Evolutionary conservation across 768 basidiomycete species (phyloP).

Genomic region (Collybia mongolica): DNA sequence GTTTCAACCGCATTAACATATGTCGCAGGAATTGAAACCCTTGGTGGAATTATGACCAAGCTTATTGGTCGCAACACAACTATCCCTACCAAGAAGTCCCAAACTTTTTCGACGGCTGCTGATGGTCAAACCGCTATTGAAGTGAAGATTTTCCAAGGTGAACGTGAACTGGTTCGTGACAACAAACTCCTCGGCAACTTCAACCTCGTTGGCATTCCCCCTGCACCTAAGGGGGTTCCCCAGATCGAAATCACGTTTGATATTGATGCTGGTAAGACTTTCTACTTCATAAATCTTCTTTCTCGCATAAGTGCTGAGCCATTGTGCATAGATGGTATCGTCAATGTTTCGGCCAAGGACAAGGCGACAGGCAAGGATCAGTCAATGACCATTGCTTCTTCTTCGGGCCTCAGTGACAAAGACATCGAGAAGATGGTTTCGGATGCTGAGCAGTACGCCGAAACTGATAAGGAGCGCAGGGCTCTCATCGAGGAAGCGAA

Average conservation of each 20-base stretch:
- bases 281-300: background rate
- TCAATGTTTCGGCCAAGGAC: constrained; percentile 95
- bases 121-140: constrained; percentile 99
- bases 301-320: constrained; percentile 7
- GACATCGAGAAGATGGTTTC: constrained; percentile 97
- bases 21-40: constrained; percentile 81
- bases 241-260: constrained; percentile 93
- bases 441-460: constrained; percentile 92
- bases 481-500: constrained; percentile 93
- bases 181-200: constrained; percentile 99
- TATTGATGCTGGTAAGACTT: constrained; percentile 82
- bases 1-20: background rate
- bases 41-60: constrained; percentile 99
- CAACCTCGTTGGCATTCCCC: constrained; percentile 97
- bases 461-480: constrained; percentile 87
- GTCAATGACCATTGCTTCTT: constrained; percentile 97
- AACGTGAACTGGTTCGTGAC: constrained; percentile 97
- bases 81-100: constrained; percentile 99
- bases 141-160: constrained; percentile 99
- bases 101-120: constrained; percentile 97
- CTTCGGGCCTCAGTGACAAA: constrained; percentile 92
- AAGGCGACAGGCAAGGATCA: constrained; percentile 90
- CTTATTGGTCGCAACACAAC: constrained; percentile 98
- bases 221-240: constrained; percentile 78
- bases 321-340: constrained; percentile 73